phyloP scores from a whole-genome alignment of 1,284 basidiomycete species.

The Cystobasidium sp. region DNA sequence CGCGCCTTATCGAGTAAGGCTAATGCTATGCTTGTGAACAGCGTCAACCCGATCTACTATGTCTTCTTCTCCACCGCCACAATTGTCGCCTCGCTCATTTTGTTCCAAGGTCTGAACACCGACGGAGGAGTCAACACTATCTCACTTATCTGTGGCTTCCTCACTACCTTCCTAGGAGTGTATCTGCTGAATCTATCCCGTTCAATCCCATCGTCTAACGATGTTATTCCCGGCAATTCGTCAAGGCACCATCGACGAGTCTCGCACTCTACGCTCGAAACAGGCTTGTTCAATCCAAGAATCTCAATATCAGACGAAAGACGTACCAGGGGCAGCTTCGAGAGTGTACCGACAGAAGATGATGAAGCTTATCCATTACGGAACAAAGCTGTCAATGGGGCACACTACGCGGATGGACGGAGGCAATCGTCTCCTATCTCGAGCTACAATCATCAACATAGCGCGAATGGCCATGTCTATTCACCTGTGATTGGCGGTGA shows the following conservation, averaged over 20 bases:
- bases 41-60: constrained; percentile 98
- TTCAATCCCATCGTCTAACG: constrained; percentile 18
- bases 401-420: background rate
- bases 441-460: constrained; percentile 38
- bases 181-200: constrained; percentile 49
- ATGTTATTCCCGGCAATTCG: background rate
- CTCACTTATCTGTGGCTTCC: constrained; percentile 83
- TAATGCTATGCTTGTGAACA: constrained; percentile 54
- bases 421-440: constrained; percentile 25
- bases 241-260: constrained; percentile 18
- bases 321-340: constrained; percentile 16
- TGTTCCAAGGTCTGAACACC: constrained; percentile 97
- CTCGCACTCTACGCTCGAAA: constrained; percentile 27
- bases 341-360: constrained; percentile 27
- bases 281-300: constrained; percentile 36
- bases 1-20: background rate
- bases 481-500: background rate
- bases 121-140: constrained; percentile 77
- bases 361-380: constrained; percentile 37
- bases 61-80: constrained; percentile 98
- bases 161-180: constrained; percentile 82
- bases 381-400: constrained; percentile 3
- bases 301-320: constrained; percentile 34
- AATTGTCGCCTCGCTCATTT: constrained; percentile 89
- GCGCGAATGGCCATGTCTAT: constrained; percentile 11